phyloP scores from a whole-genome alignment of 352 stramenopile species.

The Globisporangium canariense region DNA sequence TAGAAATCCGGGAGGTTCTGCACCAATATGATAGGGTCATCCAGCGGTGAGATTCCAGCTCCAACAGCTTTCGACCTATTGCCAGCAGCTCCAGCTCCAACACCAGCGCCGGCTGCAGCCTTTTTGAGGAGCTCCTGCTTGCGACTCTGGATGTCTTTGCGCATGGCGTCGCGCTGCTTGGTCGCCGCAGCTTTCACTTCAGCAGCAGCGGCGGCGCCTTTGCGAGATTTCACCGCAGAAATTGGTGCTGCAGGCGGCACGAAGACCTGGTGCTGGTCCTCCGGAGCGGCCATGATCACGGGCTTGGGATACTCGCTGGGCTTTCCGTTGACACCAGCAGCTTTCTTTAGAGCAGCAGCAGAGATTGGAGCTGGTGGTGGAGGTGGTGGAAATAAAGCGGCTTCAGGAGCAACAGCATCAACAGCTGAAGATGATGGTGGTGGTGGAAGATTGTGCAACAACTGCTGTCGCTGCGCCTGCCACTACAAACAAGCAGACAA shows the following conservation, averaged over 20 bases:
- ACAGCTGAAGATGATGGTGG: constrained; percentile 14
- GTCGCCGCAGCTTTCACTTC: constrained; percentile 12
- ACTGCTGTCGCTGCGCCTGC: constrained; percentile 38
- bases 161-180: constrained; percentile 22
- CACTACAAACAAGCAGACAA: constrained; percentile 24
- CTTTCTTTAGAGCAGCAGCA: constrained; percentile 9
- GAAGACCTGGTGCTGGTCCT: constrained; percentile 3
- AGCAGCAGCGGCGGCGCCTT: neutral
- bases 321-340: neutral
- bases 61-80: neutral
- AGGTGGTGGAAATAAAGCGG: constrained; percentile 7
- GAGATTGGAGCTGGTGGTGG: constrained; percentile 12
- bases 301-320: constrained; percentile 16
- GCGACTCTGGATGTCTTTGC: constrained; percentile 33
- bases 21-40: constrained; percentile 71
- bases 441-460: constrained; percentile 27
- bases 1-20: constrained; percentile 52
- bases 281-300: neutral
- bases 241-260: constrained; percentile 3
- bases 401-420: neutral
- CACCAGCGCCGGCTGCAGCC: neutral
- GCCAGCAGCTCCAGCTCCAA: neutral
- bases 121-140: constrained; percentile 37
- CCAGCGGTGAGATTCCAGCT: constrained; percentile 27
- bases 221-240: neutral